Evolutionary conservation across 2,329 filamentous ascomycete species (phyloP).

Genomic region (Botryotinia narcissicola): DNA sequence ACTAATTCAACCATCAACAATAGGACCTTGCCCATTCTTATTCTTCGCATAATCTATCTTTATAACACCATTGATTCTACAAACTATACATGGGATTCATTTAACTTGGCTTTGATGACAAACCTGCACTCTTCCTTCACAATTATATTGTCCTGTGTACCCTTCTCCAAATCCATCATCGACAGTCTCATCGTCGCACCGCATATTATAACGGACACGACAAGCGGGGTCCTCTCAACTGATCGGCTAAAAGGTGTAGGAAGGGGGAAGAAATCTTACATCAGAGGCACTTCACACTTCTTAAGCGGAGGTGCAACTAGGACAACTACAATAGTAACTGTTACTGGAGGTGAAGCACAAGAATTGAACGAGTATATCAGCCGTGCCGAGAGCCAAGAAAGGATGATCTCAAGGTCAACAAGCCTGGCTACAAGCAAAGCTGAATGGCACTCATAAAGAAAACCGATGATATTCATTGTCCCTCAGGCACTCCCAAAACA

Average conservation of each 20-base stretch:
- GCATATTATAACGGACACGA: not conserved
- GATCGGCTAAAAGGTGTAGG: not conserved
- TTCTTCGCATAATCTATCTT: conserved; percentile 4
- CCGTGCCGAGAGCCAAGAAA: not conserved
- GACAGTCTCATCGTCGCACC: conserved; percentile 11
- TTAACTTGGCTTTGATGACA: not conserved
- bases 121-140: conserved; percentile 2
- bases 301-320: not conserved
- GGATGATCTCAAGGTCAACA: not conserved
- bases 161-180: conserved; percentile 20
- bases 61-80: not conserved
- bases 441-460: not conserved
- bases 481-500: not conserved
- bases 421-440: not conserved
- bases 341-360: not conserved
- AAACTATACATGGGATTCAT: conserved; percentile 16
- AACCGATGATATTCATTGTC: not conserved
- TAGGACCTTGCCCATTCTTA: conserved; percentile 2
- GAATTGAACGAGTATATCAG: not conserved
- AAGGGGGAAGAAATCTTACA: not conserved
- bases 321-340: not conserved
- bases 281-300: not conserved
- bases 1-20: not conserved
- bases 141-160: conserved; percentile 18
- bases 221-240: not conserved